A percentile compares a stretch with the other conserved stretches of the same genome.
phyloP scores from a whole-genome alignment of 495 filamentous ascomycete species.

The Penicillium coffeae region DNA sequence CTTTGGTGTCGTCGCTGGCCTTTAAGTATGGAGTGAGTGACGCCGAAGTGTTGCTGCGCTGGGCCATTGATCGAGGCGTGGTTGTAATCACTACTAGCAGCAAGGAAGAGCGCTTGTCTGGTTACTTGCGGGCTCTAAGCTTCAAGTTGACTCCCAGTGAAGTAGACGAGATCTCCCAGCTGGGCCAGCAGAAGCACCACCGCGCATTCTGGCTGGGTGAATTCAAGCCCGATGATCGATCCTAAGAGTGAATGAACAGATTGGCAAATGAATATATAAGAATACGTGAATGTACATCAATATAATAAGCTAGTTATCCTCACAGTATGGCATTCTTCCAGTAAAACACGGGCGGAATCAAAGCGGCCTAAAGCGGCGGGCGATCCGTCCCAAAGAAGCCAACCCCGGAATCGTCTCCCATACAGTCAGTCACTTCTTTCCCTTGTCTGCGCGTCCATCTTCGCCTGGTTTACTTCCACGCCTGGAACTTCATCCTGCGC shows the following conservation, averaged over 20 bases:
- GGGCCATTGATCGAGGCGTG: slow-evolving; percentile 75
- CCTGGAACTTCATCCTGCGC: slow-evolving; percentile 4
- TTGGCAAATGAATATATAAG: too few relatives aligned
- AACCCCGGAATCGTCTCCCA: slow-evolving; percentile 11
- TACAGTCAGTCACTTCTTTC: slow-evolving; percentile 7
- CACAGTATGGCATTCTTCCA: too few relatives aligned
- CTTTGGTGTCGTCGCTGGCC: slow-evolving; percentile 54
- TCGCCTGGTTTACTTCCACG: slow-evolving; percentile 1
- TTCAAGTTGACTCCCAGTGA: slow-evolving; percentile 73
- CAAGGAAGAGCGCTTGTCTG: slow-evolving; percentile 65
- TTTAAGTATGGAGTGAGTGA: slow-evolving; percentile 74
- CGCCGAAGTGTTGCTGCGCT: slow-evolving; percentile 67
- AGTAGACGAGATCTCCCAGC: slow-evolving; percentile 58
- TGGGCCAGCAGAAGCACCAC: slow-evolving; percentile 64
- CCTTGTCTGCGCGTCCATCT: slow-evolving; percentile 1
- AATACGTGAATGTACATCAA: too few relatives aligned
- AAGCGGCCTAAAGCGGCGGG: slow-evolving; percentile 20
- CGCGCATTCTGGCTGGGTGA: slow-evolving; percentile 64
- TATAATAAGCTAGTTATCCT: too few relatives aligned
- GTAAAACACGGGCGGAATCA: too few relatives aligned
- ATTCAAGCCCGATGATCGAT: slow-evolving; percentile 57
- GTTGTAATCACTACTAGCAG: slow-evolving; percentile 75
- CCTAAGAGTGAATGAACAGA: slow-evolving; percentile 25
- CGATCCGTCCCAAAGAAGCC: slow-evolving; percentile 3
- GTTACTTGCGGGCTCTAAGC: slow-evolving; percentile 57